A percentile compares a stretch with the other conserved stretches of the same genome.
Evolutionary conservation across 2,329 filamentous ascomycete genomes (phyloP).

Genomic region (Hysterium pulicare): DNA sequence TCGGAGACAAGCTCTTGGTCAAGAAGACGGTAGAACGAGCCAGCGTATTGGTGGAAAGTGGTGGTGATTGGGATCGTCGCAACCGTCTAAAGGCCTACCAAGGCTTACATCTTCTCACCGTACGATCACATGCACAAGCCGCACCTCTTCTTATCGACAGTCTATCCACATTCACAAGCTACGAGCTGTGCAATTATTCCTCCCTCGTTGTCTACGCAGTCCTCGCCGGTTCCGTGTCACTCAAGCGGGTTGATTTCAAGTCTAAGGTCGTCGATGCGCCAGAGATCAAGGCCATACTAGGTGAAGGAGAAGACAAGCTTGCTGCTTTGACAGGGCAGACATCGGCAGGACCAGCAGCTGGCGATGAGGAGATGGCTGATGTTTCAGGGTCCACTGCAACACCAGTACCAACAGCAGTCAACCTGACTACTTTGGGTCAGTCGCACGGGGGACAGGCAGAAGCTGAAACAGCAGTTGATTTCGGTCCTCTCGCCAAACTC

Average conservation of each 20-base stretch:
- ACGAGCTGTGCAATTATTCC: conserved; percentile 97
- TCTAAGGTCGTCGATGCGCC: conserved; percentile 97
- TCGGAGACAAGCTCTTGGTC: conserved; percentile 85
- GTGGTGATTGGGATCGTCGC: conserved; percentile 96
- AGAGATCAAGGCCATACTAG: conserved; percentile 95
- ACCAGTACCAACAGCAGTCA: conserved; percentile 69
- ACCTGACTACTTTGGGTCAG: conserved; percentile 75
- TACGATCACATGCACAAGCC: conserved; percentile 84
- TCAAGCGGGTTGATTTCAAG: conserved; percentile 98
- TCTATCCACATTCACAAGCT: conserved; percentile 96
- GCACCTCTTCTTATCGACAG: conserved; percentile 94
- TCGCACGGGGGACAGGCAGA: conserved; percentile 68
- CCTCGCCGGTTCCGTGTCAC: conserved; percentile 85
- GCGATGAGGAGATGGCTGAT: conserved; percentile 72
- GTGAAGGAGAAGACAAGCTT: conserved; percentile 82
- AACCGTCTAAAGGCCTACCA: conserved; percentile 99
- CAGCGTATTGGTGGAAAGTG: conserved; percentile 84
- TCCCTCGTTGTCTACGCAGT: conserved; percentile 93
- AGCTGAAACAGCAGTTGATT: conserved; percentile 79
- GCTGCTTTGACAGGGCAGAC: conserved; percentile 75
- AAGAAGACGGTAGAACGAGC: conserved; percentile 93
- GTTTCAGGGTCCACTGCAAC: conserved; percentile 47
- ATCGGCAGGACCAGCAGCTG: conserved; percentile 74
- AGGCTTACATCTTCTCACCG: conserved; percentile 86
- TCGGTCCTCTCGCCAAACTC: conserved; percentile 79